phyloP scores from a whole-genome alignment of 441 rosid species.

The Euphorbia celastroides region DNA sequence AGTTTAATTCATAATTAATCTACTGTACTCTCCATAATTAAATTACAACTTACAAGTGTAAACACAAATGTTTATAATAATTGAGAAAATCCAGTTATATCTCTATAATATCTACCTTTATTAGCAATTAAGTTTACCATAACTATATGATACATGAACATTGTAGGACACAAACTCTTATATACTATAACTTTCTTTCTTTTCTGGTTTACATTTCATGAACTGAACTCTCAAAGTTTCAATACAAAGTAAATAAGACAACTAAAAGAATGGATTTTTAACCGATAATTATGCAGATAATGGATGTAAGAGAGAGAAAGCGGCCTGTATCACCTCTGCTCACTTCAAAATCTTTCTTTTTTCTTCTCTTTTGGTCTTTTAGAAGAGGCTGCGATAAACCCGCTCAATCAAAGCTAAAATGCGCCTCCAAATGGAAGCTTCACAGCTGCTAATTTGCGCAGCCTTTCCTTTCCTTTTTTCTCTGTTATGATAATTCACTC shows the following conservation, averaged over 20 bases:
- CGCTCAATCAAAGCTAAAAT: slow-evolving; percentile 22
- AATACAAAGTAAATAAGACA: neutral
- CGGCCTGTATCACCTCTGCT: neutral
- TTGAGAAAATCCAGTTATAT: neutral
- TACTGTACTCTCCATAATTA: no score
- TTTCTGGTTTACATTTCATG: no score
- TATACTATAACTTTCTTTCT: no score
- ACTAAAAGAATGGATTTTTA: neutral
- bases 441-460: neutral
- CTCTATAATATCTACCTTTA: no score
- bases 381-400: slow-evolving; percentile 18
- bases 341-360: neutral
- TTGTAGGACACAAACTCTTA: no score
- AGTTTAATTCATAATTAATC: no score
- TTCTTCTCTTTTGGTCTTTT: neutral
- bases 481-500: neutral
- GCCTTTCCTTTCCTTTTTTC: no score
- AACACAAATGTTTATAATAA: neutral
- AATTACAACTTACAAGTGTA: neutral
- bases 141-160: neutral
- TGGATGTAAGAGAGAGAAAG: slow-evolving; percentile 1
- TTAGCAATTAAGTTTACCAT: neutral
- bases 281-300: slow-evolving; percentile 4
- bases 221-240: no score
- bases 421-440: slow-evolving; percentile 8